phyloP scores from a whole-genome alignment of 2,329 filamentous ascomycete genomes.

The Pestalotiopsis sp. region DNA sequence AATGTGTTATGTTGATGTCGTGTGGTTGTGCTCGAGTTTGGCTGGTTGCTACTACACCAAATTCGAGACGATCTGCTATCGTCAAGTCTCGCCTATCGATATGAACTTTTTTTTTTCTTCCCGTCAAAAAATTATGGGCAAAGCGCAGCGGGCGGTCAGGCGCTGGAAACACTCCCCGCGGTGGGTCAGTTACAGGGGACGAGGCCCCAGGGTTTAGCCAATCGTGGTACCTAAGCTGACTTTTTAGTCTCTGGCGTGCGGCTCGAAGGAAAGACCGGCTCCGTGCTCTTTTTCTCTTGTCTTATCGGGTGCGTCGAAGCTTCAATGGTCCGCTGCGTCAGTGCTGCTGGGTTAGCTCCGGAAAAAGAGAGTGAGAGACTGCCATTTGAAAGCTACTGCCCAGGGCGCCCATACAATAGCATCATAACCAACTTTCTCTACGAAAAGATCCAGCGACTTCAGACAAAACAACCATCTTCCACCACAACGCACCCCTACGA shows the following conservation, averaged over 20 bases:
- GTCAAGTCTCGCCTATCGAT: conserved; percentile 4
- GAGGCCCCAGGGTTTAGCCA: not conserved
- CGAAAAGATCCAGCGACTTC: not conserved
- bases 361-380: conserved; percentile 2
- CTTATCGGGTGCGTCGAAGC: not conserved
- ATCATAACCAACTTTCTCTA: not conserved
- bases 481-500: not conserved
- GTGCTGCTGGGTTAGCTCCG: not conserved
- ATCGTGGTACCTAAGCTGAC: not conserved
- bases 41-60: not conserved
- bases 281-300: conserved; percentile 7
- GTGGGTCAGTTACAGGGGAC: not conserved
- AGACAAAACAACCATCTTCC: not conserved
- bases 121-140: not conserved
- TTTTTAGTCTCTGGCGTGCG: not conserved
- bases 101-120: conserved; percentile 13
- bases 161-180: conserved; percentile 1
- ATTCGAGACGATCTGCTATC: not conserved
- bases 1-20: not conserved
- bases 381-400: not conserved
- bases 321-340: not conserved
- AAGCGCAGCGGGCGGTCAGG: conserved; percentile 9
- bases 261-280: conserved; percentile 16
- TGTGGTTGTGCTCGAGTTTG: not conserved
- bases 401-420: not conserved